Evolutionary conservation across 805 yeast species (phyloP), one percentile per base, ranked within the genome.

Genomic region (Lachancea sp.): DNA sequence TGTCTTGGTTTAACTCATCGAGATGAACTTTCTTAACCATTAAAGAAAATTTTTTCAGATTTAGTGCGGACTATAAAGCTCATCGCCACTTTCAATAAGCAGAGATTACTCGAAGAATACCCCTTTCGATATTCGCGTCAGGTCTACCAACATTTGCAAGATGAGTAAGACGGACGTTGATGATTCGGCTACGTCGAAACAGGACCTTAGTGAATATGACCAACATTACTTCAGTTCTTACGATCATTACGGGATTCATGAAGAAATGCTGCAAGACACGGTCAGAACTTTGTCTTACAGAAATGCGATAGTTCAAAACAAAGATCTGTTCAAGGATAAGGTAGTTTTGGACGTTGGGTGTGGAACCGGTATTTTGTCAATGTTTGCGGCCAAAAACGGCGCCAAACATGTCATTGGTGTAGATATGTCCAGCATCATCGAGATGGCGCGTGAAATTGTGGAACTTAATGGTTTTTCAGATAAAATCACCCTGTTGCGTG

Each of bases 371-470:
- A 88, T 92, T 51, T 69, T 92, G 47, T 89, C 97, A 19, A 86
- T 92, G 96, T 92, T 92, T 71, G 97, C 97, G 13, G 96, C 90
- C 37, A 82, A 81, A 59, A 95, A 97, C n/a, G 99, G 98, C 50
- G 98, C 98, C 48, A 87, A 88, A 63, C 97, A 88, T 60, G 98
- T 92, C 40, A 83, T 88, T 63, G 95, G 95, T 36, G 97, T 92
- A 41, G 99, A 92, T 66, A 88, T 89, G 89, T 87, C 96, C 18
- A 84, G 84, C 61, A 92, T 92, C 62, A 92, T 94, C 53, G 94
- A 81, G 48, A 88, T 87, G 88, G 99, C 98, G n/a, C 77, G 77
- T 56, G 78, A 89, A 61, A 86, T 92, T 47, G 83, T 86, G 29
- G 77, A 77, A 22, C 67, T 84, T 48, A 92, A 92, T 59, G 97